Conservation (phyloP, 305 asterid species). For the Solanum hybrid region DNA sequence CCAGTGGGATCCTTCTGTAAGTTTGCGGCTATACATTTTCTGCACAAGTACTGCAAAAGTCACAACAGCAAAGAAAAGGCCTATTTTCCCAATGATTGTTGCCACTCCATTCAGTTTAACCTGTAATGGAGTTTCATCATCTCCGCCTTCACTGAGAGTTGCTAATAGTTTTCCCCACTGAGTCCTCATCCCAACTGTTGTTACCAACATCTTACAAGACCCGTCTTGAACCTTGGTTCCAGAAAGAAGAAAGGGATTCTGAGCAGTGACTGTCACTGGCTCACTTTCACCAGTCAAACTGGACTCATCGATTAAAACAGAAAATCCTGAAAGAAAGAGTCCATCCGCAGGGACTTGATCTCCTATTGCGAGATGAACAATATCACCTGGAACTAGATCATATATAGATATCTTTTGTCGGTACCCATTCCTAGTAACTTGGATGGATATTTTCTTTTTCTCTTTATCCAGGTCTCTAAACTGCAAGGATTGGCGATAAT, state of each 20-base stretch:
- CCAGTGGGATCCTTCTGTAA: conserved; percentile 36
- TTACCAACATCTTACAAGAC: conserved; percentile 81
- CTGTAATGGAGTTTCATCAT: conserved; percentile 84
- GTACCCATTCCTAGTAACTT: conserved; percentile 69
- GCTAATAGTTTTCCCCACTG: conserved; percentile 97
- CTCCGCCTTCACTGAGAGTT: conserved; percentile 85
- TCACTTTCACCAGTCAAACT: conserved; percentile 95
- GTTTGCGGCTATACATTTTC: conserved; percentile 52
- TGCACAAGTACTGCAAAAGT: conserved; percentile 80
- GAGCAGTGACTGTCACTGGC: conserved; percentile 55
- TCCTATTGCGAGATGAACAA: conserved; percentile 80
- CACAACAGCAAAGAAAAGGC: conserved; percentile 75
- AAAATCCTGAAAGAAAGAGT: conserved; percentile 71
- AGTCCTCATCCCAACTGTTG: conserved; percentile 95
- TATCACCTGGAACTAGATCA: conserved; percentile 64
- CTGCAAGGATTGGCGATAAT: conserved; percentile 79
- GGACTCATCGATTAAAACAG: conserved; percentile 71
- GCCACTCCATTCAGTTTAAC: conserved; percentile 91
- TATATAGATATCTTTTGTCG: conserved; percentile 70
- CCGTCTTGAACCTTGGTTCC: conserved; percentile 98
- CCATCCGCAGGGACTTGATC: conserved; percentile 98
- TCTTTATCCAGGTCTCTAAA: conserved; percentile 82
- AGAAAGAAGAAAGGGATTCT: conserved; percentile 63
- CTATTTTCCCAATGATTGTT: conserved; percentile 81
- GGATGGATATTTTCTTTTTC: conserved; percentile 72